Evolutionary conservation across 2,329 filamentous ascomycete genomes (phyloP).

Genomic region (Epichloe scottii): DNA sequence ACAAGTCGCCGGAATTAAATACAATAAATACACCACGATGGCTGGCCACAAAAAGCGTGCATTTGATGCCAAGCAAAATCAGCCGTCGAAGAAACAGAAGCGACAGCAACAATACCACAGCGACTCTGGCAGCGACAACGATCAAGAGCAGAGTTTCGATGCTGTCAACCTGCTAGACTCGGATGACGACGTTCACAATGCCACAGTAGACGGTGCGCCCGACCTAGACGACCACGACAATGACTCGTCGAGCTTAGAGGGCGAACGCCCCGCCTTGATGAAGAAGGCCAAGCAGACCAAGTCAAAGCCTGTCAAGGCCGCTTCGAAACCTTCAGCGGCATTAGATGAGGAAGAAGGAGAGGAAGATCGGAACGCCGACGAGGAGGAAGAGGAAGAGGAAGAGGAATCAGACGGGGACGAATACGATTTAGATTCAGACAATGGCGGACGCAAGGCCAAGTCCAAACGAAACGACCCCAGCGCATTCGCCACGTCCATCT

Average conservation of each 20-base stretch:
- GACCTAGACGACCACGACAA: neutral
- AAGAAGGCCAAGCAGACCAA: slow-evolving; percentile 13
- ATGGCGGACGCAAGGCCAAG: slow-evolving; percentile 27
- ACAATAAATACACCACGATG: slow-evolving; percentile 14
- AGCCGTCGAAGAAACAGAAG: slow-evolving; percentile 42
- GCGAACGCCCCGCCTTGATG: slow-evolving; percentile 14
- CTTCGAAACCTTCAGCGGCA: neutral
- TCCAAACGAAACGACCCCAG: slow-evolving; percentile 85
- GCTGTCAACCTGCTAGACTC: slow-evolving; percentile 44
- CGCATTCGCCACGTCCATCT: slow-evolving; percentile 85
- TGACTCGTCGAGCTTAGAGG: slow-evolving; percentile 23
- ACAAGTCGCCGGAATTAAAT: slow-evolving; percentile 3
- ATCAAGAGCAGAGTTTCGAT: slow-evolving; percentile 30
- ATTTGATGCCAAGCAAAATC: slow-evolving; percentile 18
- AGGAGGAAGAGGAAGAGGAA: slow-evolving; percentile 26
- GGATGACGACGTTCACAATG: slow-evolving; percentile 44
- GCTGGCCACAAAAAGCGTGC: slow-evolving; percentile 23
- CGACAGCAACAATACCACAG: slow-evolving; percentile 35
- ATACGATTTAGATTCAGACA: slow-evolving; percentile 16
- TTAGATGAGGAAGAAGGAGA: slow-evolving; percentile 16
- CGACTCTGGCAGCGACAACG: slow-evolving; percentile 30
- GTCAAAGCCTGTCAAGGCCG: slow-evolving; percentile 11
- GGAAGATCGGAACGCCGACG: slow-evolving; percentile 14
- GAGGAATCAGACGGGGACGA: slow-evolving; percentile 22
- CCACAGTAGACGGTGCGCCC: slow-evolving; percentile 36